These are phyloP conservation scores for Ehretia macrophylla DNA, from an alignment of 257 asterid genomes.

Conservation along the genomic window DNA sequence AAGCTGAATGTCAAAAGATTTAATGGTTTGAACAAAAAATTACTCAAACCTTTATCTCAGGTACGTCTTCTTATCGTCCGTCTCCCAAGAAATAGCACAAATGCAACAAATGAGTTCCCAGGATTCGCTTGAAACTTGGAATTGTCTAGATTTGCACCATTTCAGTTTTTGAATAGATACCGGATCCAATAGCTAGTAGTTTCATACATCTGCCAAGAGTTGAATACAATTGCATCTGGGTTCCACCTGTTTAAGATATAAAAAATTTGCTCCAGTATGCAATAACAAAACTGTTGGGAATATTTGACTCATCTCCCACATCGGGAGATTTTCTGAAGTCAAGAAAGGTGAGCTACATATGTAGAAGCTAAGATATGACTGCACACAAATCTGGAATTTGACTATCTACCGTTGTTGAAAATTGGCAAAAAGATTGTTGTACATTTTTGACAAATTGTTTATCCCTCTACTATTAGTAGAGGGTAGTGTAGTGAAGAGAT, in stretches of 20 bases:
- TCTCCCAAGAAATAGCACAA: conserved; percentile 66
- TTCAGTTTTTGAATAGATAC: conserved; percentile 62
- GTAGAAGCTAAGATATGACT: conserved; percentile 18
- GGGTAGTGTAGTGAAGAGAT: too few species aligned
- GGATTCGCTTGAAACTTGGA: conserved; percentile 45
- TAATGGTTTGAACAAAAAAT: too few species aligned
- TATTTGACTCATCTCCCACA: conserved; percentile 90
- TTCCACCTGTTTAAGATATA: not conserved
- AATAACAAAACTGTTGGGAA: too few species aligned
- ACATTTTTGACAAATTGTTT: conserved; percentile 41
- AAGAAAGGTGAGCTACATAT: conserved; percentile 60
- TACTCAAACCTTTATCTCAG: too few species aligned
- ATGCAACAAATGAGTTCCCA: conserved; percentile 50
- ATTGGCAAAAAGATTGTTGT: not conserved
- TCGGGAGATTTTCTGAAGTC: too few species aligned
- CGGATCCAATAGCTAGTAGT: not conserved
- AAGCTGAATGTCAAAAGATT: too few species aligned
- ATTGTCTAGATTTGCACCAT: conserved; percentile 68
- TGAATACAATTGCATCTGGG: not conserved
- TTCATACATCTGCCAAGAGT: not conserved
- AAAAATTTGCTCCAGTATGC: not conserved
- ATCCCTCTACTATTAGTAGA: too few species aligned
- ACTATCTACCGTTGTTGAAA: too few species aligned
- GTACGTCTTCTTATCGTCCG: conserved; percentile 18
- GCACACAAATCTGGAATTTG: too few species aligned